Evolutionary conservation across 2,329 filamentous ascomycete genomes (phyloP), one percentile per base, ranked within the genome.

Genomic region (Phialophora tarda): DNA sequence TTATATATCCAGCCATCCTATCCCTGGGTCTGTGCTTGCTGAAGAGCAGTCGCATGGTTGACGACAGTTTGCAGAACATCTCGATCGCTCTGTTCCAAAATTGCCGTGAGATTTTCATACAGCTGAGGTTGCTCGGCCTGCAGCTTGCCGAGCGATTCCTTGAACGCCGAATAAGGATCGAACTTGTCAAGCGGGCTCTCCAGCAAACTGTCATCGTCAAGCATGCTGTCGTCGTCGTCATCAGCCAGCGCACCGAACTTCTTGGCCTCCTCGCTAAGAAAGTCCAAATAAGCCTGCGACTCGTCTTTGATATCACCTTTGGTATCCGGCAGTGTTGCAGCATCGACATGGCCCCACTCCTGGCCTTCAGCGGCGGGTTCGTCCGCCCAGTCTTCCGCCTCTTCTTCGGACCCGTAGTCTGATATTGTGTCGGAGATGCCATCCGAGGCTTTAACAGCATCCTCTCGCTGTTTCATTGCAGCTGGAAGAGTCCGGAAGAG

Each of bases 111-210:
- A 66, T 84, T 89, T 51, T 89, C 83, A 77, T 98, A 99, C 72
- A 97, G 89, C 72, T 93, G 90, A 17, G 94, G 93, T 75, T 97
- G 93, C 74, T 93, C 90, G 81, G 90, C 89, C 86, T 97, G 92
- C 76, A 98, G 86, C 78, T 87, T 93, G 96, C 76, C 57, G 71
- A 98, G 82, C 21, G 91, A 89, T 68, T 86, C 84, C 77, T 92
- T 90, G 85, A 99, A 97, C 69, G 97, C 83, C 76, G 89, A 86
- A 75, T 99, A 99, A 2, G 94, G 93, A 80, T 99, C 95, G 69
- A 99, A 85, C 81, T 95, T 95, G 79, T 99, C 95, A 26, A 99
- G 84, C 17, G 94, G 93, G 12, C 94, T 96, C 79, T 99, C 95
- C 2, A 99, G 86, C 59, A 98, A 83, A 66, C 92, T 91, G 77